Percentiles rank a stretch among this genome's conserved stretches.
Evolutionary conservation across 129 eudicot genomes (phyloP).

Genomic region (Pseudognaphalium luteoalbum): DNA sequence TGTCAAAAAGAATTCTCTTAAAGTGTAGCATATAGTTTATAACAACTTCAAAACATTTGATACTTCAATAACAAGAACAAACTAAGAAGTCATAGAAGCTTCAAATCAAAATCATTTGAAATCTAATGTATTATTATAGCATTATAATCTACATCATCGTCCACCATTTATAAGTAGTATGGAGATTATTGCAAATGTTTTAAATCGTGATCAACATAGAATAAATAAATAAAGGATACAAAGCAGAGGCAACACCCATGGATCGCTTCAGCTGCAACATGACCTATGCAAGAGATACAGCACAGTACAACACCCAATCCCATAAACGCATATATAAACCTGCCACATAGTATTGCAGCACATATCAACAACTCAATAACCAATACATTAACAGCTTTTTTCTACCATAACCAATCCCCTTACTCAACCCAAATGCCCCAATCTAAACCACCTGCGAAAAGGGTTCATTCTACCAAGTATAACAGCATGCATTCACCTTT

Average conservation of each 20-base stretch:
- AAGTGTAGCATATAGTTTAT: not conserved
- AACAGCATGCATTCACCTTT: not conserved
- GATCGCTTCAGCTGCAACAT: conserved; percentile 83
- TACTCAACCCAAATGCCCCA: not conserved
- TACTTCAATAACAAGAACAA: not conserved
- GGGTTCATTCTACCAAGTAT: not conserved
- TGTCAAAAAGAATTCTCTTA: not conserved
- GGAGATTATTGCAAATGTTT: not conserved
- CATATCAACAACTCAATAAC: not conserved
- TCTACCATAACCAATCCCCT: conserved; percentile 12
- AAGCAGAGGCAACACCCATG: conserved; percentile 90
- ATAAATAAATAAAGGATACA: conserved; percentile 56
- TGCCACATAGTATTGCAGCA: conserved; percentile 38
- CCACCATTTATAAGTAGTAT: conserved; percentile 4
- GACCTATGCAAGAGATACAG: conserved; percentile 73
- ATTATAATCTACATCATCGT: not conserved
- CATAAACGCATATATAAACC: conserved; percentile 91
- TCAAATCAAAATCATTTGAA: not conserved
- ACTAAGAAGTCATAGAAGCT: not conserved
- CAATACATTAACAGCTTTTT: conserved; percentile 5
- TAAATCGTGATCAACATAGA: not conserved
- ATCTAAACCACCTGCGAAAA: not conserved
- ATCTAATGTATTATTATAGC: not conserved
- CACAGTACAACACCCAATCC: conserved; percentile 70
- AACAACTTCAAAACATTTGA: not conserved